Conservation (phyloP, 179 eudicot species). For the Carnegiea gigantea region DNA sequence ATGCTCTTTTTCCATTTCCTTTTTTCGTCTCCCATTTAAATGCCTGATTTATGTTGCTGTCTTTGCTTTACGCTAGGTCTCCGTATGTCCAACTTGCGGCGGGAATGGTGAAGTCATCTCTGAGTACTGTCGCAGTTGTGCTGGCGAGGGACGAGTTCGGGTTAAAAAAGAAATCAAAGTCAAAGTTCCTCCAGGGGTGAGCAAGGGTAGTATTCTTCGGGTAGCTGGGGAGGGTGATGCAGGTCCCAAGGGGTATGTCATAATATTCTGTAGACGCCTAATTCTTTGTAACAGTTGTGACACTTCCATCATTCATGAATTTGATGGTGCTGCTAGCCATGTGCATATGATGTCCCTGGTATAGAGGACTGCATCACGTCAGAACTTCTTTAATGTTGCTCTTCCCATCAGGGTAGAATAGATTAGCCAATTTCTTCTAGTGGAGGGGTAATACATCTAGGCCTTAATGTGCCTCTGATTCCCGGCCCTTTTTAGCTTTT, state of each 20-base stretch:
- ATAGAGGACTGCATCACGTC: neutral
- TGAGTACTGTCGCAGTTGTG: conserved; percentile 84
- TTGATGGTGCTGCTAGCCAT: neutral
- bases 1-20: neutral
- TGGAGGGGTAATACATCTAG: neutral
- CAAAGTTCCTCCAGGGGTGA: conserved; percentile 97
- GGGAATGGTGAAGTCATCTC: conserved; percentile 94
- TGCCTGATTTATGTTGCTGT: neutral
- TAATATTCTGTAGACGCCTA: conserved; percentile 2
- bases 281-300: neutral
- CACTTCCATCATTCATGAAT: neutral
- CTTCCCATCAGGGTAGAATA: neutral
- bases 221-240: conserved; percentile 99
- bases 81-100: conserved; percentile 94
- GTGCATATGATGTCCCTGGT: neutral
- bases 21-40: neutral
- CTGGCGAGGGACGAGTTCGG: conserved; percentile 87
- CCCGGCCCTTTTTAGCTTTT: neutral
- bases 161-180: conserved; percentile 89
- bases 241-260: conserved; percentile 85
- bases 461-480: neutral
- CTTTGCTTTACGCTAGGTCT: conserved; percentile 48
- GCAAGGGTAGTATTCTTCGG: conserved; percentile 91
- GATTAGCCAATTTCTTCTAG: neutral
- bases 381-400: neutral